phyloP scores from a whole-genome alignment of 2,329 filamentous ascomycete species.

The Colletotrichum cuscutae region DNA sequence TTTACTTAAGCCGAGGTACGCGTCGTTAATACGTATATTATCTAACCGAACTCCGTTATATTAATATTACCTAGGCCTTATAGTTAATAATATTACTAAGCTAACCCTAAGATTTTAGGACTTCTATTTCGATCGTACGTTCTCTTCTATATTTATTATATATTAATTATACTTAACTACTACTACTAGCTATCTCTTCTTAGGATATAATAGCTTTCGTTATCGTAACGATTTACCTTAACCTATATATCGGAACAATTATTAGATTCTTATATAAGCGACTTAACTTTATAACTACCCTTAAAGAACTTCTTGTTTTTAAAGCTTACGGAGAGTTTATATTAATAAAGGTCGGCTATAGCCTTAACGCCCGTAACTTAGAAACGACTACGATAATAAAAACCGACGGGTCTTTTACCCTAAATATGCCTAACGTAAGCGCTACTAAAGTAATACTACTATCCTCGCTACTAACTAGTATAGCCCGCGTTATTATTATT shows the following conservation, averaged over 20 bases:
- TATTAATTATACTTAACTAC: not conserved
- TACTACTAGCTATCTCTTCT: slow-evolving; percentile 15
- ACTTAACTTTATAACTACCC: slow-evolving; percentile 34
- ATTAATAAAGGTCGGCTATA: slow-evolving; percentile 52
- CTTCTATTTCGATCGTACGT: slow-evolving; percentile 38
- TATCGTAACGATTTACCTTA: slow-evolving; percentile 44
- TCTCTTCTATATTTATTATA: not conserved
- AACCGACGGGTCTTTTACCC: slow-evolving; percentile 45
- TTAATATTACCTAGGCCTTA: too few relatives aligned
- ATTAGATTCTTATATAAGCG: slow-evolving; percentile 10
- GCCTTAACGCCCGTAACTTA: slow-evolving; percentile 50
- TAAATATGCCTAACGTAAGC: slow-evolving; percentile 43
- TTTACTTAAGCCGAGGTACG: too few relatives aligned
- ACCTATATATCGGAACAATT: slow-evolving; percentile 44
- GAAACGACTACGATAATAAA: slow-evolving; percentile 49
- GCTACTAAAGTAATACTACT: slow-evolving; percentile 47
- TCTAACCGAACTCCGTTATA: too few relatives aligned
- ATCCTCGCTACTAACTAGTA: slow-evolving; percentile 37
- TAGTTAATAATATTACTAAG: too few relatives aligned
- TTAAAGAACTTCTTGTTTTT: slow-evolving; percentile 38
- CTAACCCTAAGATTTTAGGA: slow-evolving; percentile 38
- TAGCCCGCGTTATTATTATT: slow-evolving; percentile 44
- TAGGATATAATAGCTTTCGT: slow-evolving; percentile 36
- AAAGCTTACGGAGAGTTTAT: slow-evolving; percentile 46
- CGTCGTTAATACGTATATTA: too few relatives aligned